Evolutionary conservation across 2,329 filamentous ascomycete genomes (phyloP).

Genomic region (Pezicula carpinea): DNA sequence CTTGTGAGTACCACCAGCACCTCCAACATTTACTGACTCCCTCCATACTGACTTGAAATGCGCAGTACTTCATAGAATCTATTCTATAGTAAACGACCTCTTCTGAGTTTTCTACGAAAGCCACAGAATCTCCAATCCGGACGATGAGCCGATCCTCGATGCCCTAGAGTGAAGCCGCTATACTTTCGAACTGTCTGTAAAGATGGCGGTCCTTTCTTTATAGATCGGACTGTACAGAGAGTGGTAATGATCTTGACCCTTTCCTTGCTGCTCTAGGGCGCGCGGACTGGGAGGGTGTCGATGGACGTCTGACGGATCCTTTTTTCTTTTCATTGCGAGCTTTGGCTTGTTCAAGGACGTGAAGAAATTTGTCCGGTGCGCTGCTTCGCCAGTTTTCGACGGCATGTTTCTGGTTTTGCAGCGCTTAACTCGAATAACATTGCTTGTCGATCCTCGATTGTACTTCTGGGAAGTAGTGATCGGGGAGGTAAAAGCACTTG

Average conservation of each 20-base stretch:
- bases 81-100: slow-evolving; percentile 96
- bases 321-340: slow-evolving; percentile 52
- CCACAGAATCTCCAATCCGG: slow-evolving; percentile 87
- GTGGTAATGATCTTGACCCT: slow-evolving; percentile 94
- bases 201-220: slow-evolving; percentile 46
- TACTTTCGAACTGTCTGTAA: slow-evolving; percentile 57
- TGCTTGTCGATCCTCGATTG: too few species aligned
- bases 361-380: too few species aligned
- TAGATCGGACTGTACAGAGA: slow-evolving; percentile 63
- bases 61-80: slow-evolving; percentile 60
- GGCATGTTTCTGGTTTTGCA: too few species aligned
- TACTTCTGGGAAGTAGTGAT: too few species aligned
- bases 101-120: slow-evolving; percentile 90
- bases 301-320: slow-evolving; percentile 83
- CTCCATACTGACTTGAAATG: too few species aligned
- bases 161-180: slow-evolving; percentile 78
- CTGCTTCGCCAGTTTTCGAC: too few species aligned
- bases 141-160: slow-evolving; percentile 89
- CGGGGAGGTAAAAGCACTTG: too few species aligned
- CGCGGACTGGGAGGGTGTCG: slow-evolving; percentile 72
- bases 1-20: too few species aligned
- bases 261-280: slow-evolving; percentile 69
- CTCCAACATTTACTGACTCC: too few species aligned
- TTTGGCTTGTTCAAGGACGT: slow-evolving; percentile 40
- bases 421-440: too few species aligned